Evolutionary conservation across 495 filamentous ascomycete genomes (phyloP), one percentile per base, ranked within the genome.

Genomic region (Clohesyomyces aquaticus): DNA sequence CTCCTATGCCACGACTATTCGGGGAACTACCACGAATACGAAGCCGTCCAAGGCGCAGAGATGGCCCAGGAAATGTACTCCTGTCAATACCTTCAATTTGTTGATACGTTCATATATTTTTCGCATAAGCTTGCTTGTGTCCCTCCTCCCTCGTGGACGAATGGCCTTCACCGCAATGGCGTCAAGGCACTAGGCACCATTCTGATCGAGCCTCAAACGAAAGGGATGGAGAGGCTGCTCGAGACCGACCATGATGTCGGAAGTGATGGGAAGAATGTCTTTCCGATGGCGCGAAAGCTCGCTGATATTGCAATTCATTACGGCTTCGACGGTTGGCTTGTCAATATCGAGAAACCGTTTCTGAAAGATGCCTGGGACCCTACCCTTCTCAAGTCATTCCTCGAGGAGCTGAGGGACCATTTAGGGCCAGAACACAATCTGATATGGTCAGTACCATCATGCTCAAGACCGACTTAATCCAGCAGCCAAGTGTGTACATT

Each of bases 261-360:
- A 14, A 38, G 25, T 4, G 54, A 18, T 32, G 49, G 23, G 12
- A 23, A 55, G 25, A 63, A 73, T 19, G 50, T 43, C 28, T 78
- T 71, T 48, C 42, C 71, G 6, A 58, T 77, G 23, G 77, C 77
- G 16, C 71, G 58, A 23, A 76, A 78, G 46, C 63, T 80, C 14
- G 71, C 73, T 22, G 48, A 55, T 22, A 72, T 80, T 45, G 74
- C 75, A 6, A 50, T 67, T n/a, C 68, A 70, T 4, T 78, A 77
- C 49, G 76, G 78, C 18, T 80, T 80, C 53, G 78, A 80, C 62
- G 78, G 78, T 16, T 80, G 78, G 78, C 62, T 80, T 29, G 53
- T 80, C 27, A 80, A 80, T 52, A 67, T 80, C n/a, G 78, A 80
- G 63, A 70, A 73, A 28, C 68, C 71, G 16, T 75, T 79, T 68